A percentile compares a stretch with the other conserved stretches of the same genome.
phyloP scores from a whole-genome alignment of 495 filamentous ascomycete species.

The Penicillium tannophilum region DNA sequence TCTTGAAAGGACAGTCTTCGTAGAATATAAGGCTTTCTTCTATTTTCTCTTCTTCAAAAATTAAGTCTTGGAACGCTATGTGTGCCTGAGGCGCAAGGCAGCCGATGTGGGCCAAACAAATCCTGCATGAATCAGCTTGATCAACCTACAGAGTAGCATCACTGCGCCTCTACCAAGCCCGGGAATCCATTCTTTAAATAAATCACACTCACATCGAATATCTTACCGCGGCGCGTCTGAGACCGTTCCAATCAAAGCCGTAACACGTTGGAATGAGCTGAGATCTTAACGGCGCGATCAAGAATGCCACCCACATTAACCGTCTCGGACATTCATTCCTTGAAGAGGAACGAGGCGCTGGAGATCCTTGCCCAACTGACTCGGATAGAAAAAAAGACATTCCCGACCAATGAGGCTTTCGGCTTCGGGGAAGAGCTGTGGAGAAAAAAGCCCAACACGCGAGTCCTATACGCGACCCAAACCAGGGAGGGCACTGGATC shows the following conservation, averaged over 20 bases:
- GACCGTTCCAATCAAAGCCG: background rate
- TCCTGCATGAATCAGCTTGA: background rate
- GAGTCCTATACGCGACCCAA: constrained; percentile 48
- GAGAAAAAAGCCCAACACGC: constrained; percentile 57
- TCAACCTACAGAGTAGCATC: background rate
- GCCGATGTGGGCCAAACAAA: background rate
- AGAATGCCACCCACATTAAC: constrained; percentile 36
- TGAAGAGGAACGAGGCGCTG: constrained; percentile 38
- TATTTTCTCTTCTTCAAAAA: too few relatives aligned
- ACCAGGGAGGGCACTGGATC: constrained; percentile 15
- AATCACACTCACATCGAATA: background rate
- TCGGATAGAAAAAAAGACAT: constrained; percentile 59
- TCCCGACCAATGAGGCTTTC: constrained; percentile 59
- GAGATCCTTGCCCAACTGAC: constrained; percentile 44
- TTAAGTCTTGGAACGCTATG: too few relatives aligned
- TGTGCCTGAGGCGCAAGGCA: constrained; percentile 6
- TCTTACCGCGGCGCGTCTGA: background rate
- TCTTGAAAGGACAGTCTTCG: too few relatives aligned
- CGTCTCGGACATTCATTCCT: constrained; percentile 49
- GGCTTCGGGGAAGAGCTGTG: constrained; percentile 54
- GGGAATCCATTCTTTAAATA: constrained; percentile 1
- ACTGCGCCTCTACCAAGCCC: constrained; percentile 2
- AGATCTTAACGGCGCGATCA: constrained; percentile 21
- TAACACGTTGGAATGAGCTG: constrained; percentile 14
- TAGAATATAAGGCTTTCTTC: too few relatives aligned